Evolutionary conservation across 1,284 basidiomycete genomes (phyloP).

Genomic region (Sporisorium exsertum): DNA sequence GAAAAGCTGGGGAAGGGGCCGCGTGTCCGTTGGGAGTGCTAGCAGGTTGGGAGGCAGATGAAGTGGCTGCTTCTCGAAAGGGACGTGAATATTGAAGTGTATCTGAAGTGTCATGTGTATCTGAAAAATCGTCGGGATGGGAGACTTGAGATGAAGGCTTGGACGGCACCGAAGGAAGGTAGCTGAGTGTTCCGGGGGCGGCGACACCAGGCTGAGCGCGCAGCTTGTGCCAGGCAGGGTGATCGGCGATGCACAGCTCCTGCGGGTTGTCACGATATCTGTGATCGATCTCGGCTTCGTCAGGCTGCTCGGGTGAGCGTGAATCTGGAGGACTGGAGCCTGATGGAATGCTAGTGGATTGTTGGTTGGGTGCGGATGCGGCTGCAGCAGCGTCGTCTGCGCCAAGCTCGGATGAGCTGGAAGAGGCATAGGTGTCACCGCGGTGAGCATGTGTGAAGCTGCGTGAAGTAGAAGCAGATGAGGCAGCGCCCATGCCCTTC

Average conservation of each 20-base stretch:
- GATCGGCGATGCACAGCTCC: constrained; percentile 31
- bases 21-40: not conserved
- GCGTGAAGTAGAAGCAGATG: constrained; percentile 27
- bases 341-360: not conserved
- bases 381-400: constrained; percentile 19
- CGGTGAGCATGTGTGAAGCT: constrained; percentile 34
- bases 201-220: constrained; percentile 25
- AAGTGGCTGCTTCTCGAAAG: constrained; percentile 10
- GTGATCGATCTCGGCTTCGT: constrained; percentile 18
- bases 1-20: not conserved
- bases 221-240: constrained; percentile 43
- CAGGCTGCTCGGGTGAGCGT: not conserved
- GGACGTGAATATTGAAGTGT: constrained; percentile 4
- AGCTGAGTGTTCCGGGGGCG: constrained; percentile 40
- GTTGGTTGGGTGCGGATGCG: constrained; percentile 2
- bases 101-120: not conserved
- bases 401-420: constrained; percentile 33
- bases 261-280: constrained; percentile 35
- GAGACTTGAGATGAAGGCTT: not conserved
- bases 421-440: constrained; percentile 27
- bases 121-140: not conserved
- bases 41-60: not conserved
- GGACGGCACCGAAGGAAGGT: constrained; percentile 36
- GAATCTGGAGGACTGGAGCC: constrained; percentile 8
- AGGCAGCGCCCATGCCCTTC: constrained; percentile 37